Conservation (phyloP, 2,329 filamentous ascomycete species). For the Pseudogymnoascus sp. region DNA sequence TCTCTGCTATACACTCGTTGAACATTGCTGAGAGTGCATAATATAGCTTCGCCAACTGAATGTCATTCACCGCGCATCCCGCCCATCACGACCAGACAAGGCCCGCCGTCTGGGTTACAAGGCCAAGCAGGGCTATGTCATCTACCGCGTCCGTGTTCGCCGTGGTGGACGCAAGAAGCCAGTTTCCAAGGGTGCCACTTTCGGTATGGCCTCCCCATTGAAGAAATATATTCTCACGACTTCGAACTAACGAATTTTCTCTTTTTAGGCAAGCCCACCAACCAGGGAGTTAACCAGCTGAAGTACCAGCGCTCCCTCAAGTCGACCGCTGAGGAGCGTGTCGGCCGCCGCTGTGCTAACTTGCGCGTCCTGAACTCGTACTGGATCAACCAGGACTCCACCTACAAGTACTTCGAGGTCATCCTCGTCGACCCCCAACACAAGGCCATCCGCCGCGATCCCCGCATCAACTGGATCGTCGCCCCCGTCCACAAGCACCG, state of each 20-base stretch:
- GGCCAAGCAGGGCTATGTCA: conserved; percentile 99
- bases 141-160: conserved; percentile 98
- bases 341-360: conserved; percentile 98
- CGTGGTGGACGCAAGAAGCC: conserved; percentile 98
- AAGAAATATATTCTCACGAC: background rate
- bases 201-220: conserved; percentile 59
- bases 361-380: conserved; percentile 99
- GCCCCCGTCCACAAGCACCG: conserved; percentile 99
- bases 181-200: conserved; percentile 95
- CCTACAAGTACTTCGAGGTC: conserved; percentile 99
- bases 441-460: conserved; percentile 98
- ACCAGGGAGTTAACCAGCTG: conserved; percentile 99
- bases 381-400: conserved; percentile 99
- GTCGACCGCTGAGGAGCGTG: conserved; percentile 98
- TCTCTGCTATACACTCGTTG: conserved; percentile 96
- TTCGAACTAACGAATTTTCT: conserved; percentile 21
- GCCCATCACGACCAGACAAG: conserved; percentile 98
- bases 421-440: conserved; percentile 99
- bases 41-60: conserved; percentile 99
- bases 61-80: conserved; percentile 98
- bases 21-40: conserved; percentile 99
- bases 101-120: conserved; percentile 99
- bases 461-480: conserved; percentile 99
- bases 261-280: conserved; percentile 94
- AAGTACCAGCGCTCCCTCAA: conserved; percentile 99